Base-by-base conservation (phyloP, 2,329 filamentous ascomycete genomes). In the Chaetomiaceae sp. region DNA sequence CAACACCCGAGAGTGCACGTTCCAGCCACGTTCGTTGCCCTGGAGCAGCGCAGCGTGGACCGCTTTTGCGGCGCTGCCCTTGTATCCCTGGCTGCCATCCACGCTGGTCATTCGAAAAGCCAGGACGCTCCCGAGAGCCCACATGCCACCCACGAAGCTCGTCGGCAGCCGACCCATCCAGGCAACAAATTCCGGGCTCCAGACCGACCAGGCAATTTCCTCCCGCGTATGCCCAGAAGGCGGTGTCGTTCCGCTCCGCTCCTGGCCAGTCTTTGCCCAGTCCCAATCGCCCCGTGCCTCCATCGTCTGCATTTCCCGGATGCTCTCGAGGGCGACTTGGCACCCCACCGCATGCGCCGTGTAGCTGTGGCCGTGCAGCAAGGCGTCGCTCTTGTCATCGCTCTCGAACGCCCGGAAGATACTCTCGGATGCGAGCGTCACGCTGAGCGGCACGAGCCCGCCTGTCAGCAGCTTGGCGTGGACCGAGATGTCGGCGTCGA, bases 381-480 rank as follows among this genome's bases (percentile, higher is more conserved):
- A 70, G 0, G 89, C 89, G 60, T 92, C 87, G 0, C 80, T 82
- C 70, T 94, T 95, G 44, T 89, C 83, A 1, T 80, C 74, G 48
- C 85, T 84, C 11, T 80, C 72, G 64, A 95, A 95, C 0, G 82
- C 80, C 1, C 81, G 64, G 67, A 90, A 94, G 41, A 95, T 85
- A 54, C 76, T 77, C 54, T 90, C 75, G 32, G 86, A 90, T 0
- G 89, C 87, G 4, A 88, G 71, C 0, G 90, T 95, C 0, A 84
- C 79, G 62, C 86, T 89, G 0, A 95, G 79, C 0, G 89, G 90
- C 0, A 95, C 71, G 0, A 94, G 71, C 0, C 89, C 90, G 1
- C 89, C 89, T 0, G 90, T 95, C 2, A 95, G 76, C 0, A 95
- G 77, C 67, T 95, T 95, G 5, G 89, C 90, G 62, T 95, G 86